These are phyloP conservation scores for Candida argentea DNA, from an alignment of 805 yeast genomes.

Conservation along the genomic window DNA sequence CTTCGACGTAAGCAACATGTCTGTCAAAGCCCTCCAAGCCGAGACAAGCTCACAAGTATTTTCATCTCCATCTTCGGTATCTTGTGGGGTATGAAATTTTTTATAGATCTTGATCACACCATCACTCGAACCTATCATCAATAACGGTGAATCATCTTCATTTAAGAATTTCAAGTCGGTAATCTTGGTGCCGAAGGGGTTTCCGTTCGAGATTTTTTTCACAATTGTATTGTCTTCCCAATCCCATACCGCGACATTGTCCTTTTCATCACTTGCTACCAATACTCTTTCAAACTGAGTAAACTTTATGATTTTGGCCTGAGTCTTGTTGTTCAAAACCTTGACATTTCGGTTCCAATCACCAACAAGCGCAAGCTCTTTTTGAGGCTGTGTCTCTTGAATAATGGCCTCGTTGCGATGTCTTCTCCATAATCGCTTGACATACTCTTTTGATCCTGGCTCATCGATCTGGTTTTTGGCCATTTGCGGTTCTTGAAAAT, in stretches of 20 bases:
- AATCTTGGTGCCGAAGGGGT: slow-evolving; percentile 80
- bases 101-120: slow-evolving; percentile 87
- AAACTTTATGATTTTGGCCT: slow-evolving; percentile 69
- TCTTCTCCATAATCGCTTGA: slow-evolving; percentile 78
- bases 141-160: slow-evolving; percentile 83
- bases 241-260: slow-evolving; percentile 77
- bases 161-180: slow-evolving; percentile 80
- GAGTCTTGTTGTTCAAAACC: slow-evolving; percentile 61
- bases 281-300: slow-evolving; percentile 86
- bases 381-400: slow-evolving; percentile 84
- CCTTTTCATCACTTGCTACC: slow-evolving; percentile 74
- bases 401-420: slow-evolving; percentile 81
- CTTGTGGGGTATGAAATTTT: slow-evolving; percentile 45
- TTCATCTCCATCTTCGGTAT: slow-evolving; percentile 1
- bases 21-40: slow-evolving; percentile 90
- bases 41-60: slow-evolving; percentile 50
- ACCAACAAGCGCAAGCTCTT: slow-evolving; percentile 71
- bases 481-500: slow-evolving; percentile 95
- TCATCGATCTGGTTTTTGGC: slow-evolving; percentile 76
- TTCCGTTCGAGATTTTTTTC: slow-evolving; percentile 68
- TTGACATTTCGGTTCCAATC: slow-evolving; percentile 66
- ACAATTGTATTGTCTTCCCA: slow-evolving; percentile 59
- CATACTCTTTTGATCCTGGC: slow-evolving; percentile 82
- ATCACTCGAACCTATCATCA: slow-evolving; percentile 85
- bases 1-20: slow-evolving; percentile 67